Percentiles rank a stretch among this genome's conserved stretches.
Conservation (phyloP, 345 rosid species). For the Triadica sebifera region DNA sequence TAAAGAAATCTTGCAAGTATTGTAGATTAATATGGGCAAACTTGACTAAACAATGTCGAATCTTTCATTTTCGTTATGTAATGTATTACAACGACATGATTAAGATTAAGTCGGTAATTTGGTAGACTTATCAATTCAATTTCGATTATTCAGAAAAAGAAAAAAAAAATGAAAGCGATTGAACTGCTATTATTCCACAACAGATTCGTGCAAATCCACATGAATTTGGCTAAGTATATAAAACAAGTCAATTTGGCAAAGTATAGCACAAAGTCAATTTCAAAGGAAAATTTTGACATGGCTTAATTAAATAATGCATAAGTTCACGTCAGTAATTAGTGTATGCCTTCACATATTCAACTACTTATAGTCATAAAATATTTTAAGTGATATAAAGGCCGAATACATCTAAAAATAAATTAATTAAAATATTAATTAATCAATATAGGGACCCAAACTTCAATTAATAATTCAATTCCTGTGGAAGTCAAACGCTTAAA, state of each 20-base stretch:
- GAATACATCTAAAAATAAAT: not conserved
- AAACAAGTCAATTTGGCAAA: not conserved
- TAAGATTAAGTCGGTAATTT: not conserved
- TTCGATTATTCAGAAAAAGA: too few species aligned
- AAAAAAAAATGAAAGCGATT: not conserved
- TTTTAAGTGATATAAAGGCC: too few species aligned
- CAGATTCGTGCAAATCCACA: too few species aligned
- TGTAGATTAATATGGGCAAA: not conserved
- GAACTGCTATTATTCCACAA: not conserved
- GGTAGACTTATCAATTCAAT: not conserved
- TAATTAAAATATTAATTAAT: too few species aligned
- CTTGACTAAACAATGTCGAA: not conserved
- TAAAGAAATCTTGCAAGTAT: not conserved
- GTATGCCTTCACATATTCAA: too few species aligned
- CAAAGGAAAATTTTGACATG: too few species aligned
- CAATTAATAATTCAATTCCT: not conserved
- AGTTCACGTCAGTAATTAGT: too few species aligned
- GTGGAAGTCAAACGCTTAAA: not conserved
- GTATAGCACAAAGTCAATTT: conserved; percentile 6
- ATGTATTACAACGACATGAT: not conserved
- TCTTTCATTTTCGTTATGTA: not conserved
- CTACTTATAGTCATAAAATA: too few species aligned
- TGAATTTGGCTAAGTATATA: not conserved
- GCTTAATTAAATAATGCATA: too few species aligned
- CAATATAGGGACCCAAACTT: not conserved